Evolutionary conservation across 768 basidiomycete genomes (phyloP).

Genomic region (Coprinellus micaceus): DNA sequence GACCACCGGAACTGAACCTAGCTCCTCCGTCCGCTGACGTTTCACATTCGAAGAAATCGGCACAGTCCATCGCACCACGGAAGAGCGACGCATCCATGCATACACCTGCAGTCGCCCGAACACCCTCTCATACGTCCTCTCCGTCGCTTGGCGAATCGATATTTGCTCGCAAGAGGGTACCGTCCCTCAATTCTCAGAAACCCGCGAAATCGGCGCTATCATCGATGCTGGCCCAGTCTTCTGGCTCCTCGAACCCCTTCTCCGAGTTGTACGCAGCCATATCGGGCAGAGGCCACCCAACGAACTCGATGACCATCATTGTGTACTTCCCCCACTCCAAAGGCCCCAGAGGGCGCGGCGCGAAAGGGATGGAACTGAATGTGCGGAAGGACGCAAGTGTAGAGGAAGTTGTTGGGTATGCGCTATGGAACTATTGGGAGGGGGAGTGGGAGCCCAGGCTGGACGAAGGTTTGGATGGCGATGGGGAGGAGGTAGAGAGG

Average conservation of each 20-base stretch:
- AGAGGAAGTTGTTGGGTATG: conserved; percentile 94
- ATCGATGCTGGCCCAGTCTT: conserved; percentile 67
- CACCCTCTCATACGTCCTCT: conserved; percentile 2
- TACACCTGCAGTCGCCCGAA: background rate
- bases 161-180: conserved; percentile 54
- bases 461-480: conserved; percentile 56
- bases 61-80: background rate
- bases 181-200: conserved; percentile 37
- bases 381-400: conserved; percentile 87
- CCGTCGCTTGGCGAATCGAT: conserved; percentile 12
- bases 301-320: conserved; percentile 59
- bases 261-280: conserved; percentile 83
- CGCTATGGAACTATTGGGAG: conserved; percentile 92
- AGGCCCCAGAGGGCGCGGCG: conserved; percentile 54
- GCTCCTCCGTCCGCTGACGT: conserved; percentile 11
- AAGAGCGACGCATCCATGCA: conserved; percentile 7
- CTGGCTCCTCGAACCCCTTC: conserved; percentile 77
- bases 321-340: conserved; percentile 84
- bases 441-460: conserved; percentile 76
- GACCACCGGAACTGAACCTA: conserved; percentile 30
- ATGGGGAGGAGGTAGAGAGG: conserved; percentile 45
- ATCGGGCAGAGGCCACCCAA: conserved; percentile 62
- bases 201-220: conserved; percentile 75
- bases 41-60: conserved; percentile 1
- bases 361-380: conserved; percentile 64